Base-by-base conservation (phyloP, 106 monocot species). In the Dendrobium catenatum region DNA sequence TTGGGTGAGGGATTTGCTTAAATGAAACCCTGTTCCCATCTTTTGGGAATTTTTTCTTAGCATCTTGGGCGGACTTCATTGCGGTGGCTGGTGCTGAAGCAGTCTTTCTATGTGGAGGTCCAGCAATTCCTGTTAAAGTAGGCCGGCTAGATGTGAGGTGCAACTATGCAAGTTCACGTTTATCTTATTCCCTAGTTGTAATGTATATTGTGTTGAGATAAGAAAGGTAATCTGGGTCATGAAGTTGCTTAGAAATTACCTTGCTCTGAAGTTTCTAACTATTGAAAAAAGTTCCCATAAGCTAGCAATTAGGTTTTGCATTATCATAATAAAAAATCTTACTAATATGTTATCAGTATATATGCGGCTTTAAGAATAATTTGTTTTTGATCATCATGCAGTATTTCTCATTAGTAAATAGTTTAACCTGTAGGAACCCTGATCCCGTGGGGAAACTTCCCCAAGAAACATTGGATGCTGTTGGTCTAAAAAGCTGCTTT, bases 11-110 rank as follows among this genome's bases (percentile, higher is more conserved):
- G 18, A 55, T 81, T 66, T 51, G 51, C 16, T 1, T 42, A 43
- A 27, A 49, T 82, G 54, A 24, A 46, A 66, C 46, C 72, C 11
- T 73, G 44, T 41, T 79, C 59, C 46, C 26, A 9, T n/a, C 55
- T 49, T 85, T 55, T 10, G 43, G 72, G 15, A 8, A 76, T 48
- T 79, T 74, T 42, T 80, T 55, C n/a, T 86, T 77, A 97, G 96
- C 94, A n/a, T 92, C 96, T 37, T 97, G 96, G 96, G 94, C 96
- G 33, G 96, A 97, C 74, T 75, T 97, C 79, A 94, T 97, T 86
- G 89, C 96, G 55, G 85, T 94, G 59, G 94, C 92, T 82, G 96
- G 94, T 80, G 87, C 96, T 43, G 94, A 90, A 84, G 92, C 96
- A 33, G 94, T 97, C 56, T 64, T 88, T 72, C 72, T 97, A 1